phyloP scores from a whole-genome alignment of 2,329 filamentous ascomycete genomes.

The Harringtonia aguacate region DNA sequence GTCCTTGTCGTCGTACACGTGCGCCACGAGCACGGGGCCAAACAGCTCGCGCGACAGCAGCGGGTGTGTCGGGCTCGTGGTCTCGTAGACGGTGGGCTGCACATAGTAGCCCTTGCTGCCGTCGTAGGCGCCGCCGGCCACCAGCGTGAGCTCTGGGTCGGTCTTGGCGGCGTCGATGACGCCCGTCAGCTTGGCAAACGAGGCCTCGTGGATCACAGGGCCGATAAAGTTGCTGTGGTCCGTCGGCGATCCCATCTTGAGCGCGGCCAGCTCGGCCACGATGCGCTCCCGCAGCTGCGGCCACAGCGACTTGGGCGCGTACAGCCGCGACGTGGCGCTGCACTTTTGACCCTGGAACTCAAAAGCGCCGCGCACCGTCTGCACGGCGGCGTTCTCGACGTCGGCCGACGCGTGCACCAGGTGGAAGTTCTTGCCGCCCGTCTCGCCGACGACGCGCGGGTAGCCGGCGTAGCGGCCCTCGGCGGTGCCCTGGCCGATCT shows the following conservation, averaged over 20 bases:
- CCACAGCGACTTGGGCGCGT: conserved; percentile 38
- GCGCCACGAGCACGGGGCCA: conserved; percentile 32
- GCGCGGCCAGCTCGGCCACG: conserved; percentile 23
- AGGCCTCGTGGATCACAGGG: conserved; percentile 35
- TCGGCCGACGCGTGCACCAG: conserved; percentile 36
- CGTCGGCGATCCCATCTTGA: conserved; percentile 19
- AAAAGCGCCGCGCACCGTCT: conserved; percentile 36
- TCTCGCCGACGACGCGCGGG: conserved; percentile 38
- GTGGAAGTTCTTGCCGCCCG: conserved; percentile 43
- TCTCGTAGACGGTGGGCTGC: conserved; percentile 34
- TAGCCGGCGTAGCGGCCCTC: conserved; percentile 77
- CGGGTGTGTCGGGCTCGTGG: conserved; percentile 27
- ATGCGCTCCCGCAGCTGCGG: conserved; percentile 26
- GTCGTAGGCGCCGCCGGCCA: conserved; percentile 33
- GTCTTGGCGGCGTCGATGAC: conserved; percentile 33
- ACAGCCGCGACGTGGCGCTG: conserved; percentile 39
- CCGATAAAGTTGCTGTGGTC: conserved; percentile 29
- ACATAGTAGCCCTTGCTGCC: conserved; percentile 31
- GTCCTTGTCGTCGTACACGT: conserved; percentile 36
- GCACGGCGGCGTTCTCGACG: conserved; percentile 30
- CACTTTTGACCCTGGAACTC: conserved; percentile 41
- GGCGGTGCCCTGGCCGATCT: conserved; percentile 72
- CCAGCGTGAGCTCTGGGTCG: conserved; percentile 29
- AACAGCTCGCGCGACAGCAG: conserved; percentile 37
- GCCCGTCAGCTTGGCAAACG: conserved; percentile 32